Conservation (phyloP, 2,329 filamentous ascomycete species). For the Ascochyta lentis region DNA sequence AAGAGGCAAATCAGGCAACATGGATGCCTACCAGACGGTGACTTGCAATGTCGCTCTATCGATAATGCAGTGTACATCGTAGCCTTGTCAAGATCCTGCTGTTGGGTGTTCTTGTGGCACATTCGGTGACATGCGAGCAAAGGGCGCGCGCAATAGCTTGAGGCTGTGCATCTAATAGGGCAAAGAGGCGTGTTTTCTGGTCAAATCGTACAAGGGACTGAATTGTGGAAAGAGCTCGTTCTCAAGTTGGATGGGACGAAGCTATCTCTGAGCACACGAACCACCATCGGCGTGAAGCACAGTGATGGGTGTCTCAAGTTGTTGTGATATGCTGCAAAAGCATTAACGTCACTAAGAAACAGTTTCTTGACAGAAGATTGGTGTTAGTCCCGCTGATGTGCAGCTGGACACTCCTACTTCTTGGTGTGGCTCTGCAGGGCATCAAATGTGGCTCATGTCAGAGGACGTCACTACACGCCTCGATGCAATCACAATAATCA, state of each 20-base stretch:
- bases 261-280: neutral
- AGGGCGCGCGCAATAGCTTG: neutral
- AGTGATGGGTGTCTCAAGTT: neutral
- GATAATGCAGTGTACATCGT: neutral
- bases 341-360: neutral
- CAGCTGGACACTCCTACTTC: neutral
- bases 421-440: neutral
- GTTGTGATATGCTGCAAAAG: neutral
- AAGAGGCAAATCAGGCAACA: slow-evolving; percentile 10
- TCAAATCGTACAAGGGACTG: neutral
- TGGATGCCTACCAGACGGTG: neutral
- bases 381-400: neutral
- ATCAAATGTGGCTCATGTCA: neutral
- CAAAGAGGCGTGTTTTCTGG: neutral
- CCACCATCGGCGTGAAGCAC: neutral
- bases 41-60: neutral
- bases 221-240: neutral
- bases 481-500: neutral
- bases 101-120: slow-evolving; percentile 1
- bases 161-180: neutral
- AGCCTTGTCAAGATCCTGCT: neutral
- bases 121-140: neutral
- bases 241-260: neutral
- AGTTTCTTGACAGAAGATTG: neutral
- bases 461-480: neutral